Evolutionary conservation across 805 yeast genomes (phyloP), one percentile per base, ranked within the genome.

Genomic region (Saccharomycopsis vini): DNA sequence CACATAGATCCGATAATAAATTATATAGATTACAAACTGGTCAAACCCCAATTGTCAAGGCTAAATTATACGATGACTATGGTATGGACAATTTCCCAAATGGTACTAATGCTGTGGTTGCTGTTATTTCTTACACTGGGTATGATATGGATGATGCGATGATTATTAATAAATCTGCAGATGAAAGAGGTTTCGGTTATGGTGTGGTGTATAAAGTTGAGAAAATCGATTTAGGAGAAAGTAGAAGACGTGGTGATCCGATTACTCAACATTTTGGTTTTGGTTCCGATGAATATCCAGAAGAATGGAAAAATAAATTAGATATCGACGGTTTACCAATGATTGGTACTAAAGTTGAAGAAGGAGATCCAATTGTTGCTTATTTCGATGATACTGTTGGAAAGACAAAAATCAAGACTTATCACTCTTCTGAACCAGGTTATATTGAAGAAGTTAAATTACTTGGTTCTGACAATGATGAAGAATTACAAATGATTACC

Each of bases 141-240:
- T 92, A 92, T 61, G 98, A 92, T 84, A 92, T 92, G 97, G 98
- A 92, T 68, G 98, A 92, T 65, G 98, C 98, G 60, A 90, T 92
- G 97, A 92, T 92, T 58, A 77, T 92, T 54, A 92, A 92, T 65
- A 92, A 92, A 64, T 84, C 95, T 40, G 97, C 97, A 0, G 95
- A 89, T 57, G 98, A 92, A 67, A 77, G 98, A 63, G 98, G 98
- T 1, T 92, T 92, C 53, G 97, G 95, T 16, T 90, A 92, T 56
- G 98, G 98, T 66, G 85, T 95, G 6, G 94, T 92, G 52, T 88
- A 85, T 67, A 92, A 92, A 66, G 92, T 84, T 24, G 98, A 92
- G 62, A 87, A 86, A 66, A 73, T 92, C 42, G 97, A 92, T 55
- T 70, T 92, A 46, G 67, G 83, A 3, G 69, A 72, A 63, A 75